These are phyloP conservation scores for Diversispora eburnea DNA, from an alignment of 192 early-diverging fungal genomes.

Conservation along the genomic window DNA sequence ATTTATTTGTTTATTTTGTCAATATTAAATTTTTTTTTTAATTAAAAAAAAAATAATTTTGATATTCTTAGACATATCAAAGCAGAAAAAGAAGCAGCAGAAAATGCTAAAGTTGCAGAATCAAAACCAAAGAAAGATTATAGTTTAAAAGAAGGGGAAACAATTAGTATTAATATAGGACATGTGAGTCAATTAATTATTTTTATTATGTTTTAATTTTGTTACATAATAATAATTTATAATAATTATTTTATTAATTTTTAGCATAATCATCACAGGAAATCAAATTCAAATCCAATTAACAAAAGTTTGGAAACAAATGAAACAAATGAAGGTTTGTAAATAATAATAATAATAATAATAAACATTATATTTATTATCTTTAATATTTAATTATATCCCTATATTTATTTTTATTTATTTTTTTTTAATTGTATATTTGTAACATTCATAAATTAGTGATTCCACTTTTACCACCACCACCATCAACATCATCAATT, in stretches of 20 bases:
- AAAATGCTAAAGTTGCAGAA: conserved; percentile 34
- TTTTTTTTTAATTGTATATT: not conserved
- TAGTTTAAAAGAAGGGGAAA: conserved; percentile 76
- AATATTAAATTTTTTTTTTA: not conserved
- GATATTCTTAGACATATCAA: conserved; percentile 42
- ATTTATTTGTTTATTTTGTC: not conserved
- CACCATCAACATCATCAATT: conserved; percentile 17
- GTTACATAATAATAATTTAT: not conserved
- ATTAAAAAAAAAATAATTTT: not conserved
- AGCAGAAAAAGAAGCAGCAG: conserved; percentile 43
- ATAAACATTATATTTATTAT: too few relatives aligned
- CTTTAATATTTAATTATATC: too few relatives aligned
- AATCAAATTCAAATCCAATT: too few relatives aligned
- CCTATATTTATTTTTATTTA: not conserved
- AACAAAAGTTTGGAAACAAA: too few relatives aligned
- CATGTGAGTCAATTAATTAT: conserved; percentile 40
- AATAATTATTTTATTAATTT: not conserved
- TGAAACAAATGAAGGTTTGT: too few relatives aligned
- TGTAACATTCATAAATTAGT: not conserved
- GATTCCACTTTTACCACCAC: conserved; percentile 23
- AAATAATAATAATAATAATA: too few relatives aligned
- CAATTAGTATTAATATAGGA: conserved; percentile 70
- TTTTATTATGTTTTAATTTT: not conserved
- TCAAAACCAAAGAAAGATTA: conserved; percentile 66
- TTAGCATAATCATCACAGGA: too few relatives aligned